Evolutionary conservation across 176 grass and related monocot genomes (phyloP).

Genomic region (Zoysia pacifica): DNA sequence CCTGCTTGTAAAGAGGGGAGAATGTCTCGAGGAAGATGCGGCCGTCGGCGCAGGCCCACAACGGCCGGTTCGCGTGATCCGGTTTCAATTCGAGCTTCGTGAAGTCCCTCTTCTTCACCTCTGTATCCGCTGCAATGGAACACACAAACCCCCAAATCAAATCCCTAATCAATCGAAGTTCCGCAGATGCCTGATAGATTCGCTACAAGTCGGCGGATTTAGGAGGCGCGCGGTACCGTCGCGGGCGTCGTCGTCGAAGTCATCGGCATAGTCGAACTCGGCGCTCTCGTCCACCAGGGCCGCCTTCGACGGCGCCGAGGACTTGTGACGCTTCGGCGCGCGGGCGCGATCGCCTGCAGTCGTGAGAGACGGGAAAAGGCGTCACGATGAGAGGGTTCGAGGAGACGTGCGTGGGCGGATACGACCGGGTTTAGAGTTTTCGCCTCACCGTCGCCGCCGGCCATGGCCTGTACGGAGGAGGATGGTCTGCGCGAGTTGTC

Average conservation of each 20-base stretch:
- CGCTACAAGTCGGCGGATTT: not conserved
- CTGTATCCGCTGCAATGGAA: conserved; percentile 49
- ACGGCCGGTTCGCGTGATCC: conserved; percentile 73
- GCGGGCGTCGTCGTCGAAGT: conserved; percentile 70
- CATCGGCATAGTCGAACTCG: conserved; percentile 71
- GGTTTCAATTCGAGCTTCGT: conserved; percentile 83
- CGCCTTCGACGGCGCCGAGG: conserved; percentile 52
- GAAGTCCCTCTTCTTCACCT: conserved; percentile 95
- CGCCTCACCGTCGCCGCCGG: conserved; percentile 59
- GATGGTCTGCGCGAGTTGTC: conserved; percentile 24
- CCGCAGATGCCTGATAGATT: conserved; percentile 19
- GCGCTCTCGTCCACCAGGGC: conserved; percentile 62
- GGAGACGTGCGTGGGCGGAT: not conserved
- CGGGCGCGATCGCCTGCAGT: conserved; percentile 67
- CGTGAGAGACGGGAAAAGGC: not conserved
- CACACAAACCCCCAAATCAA: conserved; percentile 20
- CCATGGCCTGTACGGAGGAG: conserved; percentile 39
- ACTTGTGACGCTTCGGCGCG: conserved; percentile 65
- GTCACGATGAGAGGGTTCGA: conserved; percentile 3
- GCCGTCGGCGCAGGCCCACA: conserved; percentile 90
- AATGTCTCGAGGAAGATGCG: conserved; percentile 94
- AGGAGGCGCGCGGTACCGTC: conserved; percentile 54
- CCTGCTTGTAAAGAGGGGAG: conserved; percentile 95
- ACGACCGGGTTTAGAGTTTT: conserved; percentile 11
- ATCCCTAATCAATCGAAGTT: conserved; percentile 15